Evolutionary conservation across 495 filamentous ascomycete genomes (phyloP).

Genomic region (Xylaria intraflava): DNA sequence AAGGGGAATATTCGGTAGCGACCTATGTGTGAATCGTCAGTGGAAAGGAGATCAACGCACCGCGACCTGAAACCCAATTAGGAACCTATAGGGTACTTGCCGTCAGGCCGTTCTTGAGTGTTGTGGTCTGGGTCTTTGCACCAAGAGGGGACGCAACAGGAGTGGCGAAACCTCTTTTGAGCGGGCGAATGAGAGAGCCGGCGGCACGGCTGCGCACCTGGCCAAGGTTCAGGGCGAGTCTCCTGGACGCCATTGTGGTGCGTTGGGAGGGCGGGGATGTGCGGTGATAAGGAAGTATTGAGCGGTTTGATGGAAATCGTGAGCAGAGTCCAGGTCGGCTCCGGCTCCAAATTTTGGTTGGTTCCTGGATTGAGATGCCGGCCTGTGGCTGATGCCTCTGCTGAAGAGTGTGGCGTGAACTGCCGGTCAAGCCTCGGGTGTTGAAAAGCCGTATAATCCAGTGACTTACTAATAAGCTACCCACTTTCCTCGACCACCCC

Average conservation of each 20-base stretch:
- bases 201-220: slow-evolving; percentile 78
- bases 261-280: slow-evolving; percentile 24
- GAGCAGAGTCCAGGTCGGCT: slow-evolving; percentile 21
- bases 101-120: slow-evolving; percentile 92
- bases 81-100: slow-evolving; percentile 50
- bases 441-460: slow-evolving; percentile 19
- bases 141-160: slow-evolving; percentile 58
- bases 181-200: slow-evolving; percentile 61
- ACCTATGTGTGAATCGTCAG: slow-evolving; percentile 56
- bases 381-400: background rate
- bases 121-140: slow-evolving; percentile 86
- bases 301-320: slow-evolving; percentile 41
- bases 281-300: slow-evolving; percentile 25
- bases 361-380: slow-evolving; percentile 16
- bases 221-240: slow-evolving; percentile 82
- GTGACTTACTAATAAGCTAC: too few species aligned
- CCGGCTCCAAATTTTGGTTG: slow-evolving; percentile 28
- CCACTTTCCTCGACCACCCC: too few species aligned
- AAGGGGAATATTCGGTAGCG: slow-evolving; percentile 95
- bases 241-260: slow-evolving; percentile 82
- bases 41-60: background rate
- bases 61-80: slow-evolving; percentile 24
- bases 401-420: slow-evolving; percentile 1
- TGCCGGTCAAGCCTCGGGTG: background rate
- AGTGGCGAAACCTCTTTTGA: slow-evolving; percentile 79